Conservation (phyloP, 1,284 basidiomycete genomes). For the Coniferiporia weirii region DNA sequence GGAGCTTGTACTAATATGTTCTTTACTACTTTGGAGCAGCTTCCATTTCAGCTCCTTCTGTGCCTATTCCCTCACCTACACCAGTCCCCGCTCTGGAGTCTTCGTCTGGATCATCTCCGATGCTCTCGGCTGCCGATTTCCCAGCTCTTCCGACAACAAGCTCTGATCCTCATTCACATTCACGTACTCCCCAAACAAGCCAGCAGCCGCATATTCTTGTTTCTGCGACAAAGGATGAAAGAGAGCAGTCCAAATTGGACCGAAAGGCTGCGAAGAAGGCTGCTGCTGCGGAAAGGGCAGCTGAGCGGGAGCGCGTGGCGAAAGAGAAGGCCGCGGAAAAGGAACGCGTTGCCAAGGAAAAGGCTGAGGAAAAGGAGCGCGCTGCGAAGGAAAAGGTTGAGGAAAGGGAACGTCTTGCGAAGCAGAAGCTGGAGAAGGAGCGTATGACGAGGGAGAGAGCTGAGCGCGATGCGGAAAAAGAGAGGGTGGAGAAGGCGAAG, state of each 20-base stretch:
- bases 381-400: constrained; percentile 29
- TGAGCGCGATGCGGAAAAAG: constrained; percentile 30
- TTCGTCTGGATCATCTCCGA: constrained; percentile 39
- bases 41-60: not conserved
- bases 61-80: constrained; percentile 22
- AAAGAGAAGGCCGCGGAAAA: constrained; percentile 33
- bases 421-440: constrained; percentile 35
- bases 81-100: constrained; percentile 35
- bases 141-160: constrained; percentile 47
- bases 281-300: constrained; percentile 28
- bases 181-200: constrained; percentile 27
- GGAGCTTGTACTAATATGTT: constrained; percentile 9
- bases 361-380: constrained; percentile 20
- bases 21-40: constrained; percentile 6
- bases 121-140: constrained; percentile 66
- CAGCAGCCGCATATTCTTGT: constrained; percentile 9
- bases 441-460: constrained; percentile 31
- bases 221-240: constrained; percentile 32
- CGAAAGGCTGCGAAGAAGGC: constrained; percentile 34
- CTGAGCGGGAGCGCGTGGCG: constrained; percentile 25
- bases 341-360: constrained; percentile 26
- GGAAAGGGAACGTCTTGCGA: constrained; percentile 22
- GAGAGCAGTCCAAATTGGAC: constrained; percentile 29
- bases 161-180: constrained; percentile 27
- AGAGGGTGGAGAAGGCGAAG: constrained; percentile 29